Base-by-base conservation (phyloP, 2,329 filamentous ascomycete genomes). In the Ophiocordyceps camponoti-leonardi region DNA sequence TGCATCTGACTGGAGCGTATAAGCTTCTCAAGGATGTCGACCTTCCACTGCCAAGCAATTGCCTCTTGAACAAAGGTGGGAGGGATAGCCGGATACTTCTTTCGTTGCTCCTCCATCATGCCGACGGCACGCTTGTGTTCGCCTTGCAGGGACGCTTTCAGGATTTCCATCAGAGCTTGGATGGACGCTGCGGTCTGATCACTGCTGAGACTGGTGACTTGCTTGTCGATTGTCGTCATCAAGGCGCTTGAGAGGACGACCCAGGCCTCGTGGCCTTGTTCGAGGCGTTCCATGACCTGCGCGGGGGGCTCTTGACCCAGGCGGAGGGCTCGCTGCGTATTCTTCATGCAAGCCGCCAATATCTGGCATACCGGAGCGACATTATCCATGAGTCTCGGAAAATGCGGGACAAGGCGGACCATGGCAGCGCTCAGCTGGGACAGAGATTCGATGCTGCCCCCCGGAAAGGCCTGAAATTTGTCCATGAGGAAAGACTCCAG, bases 1-100 rank as follows among this genome's bases (percentile, higher is more conserved):
- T 94, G 86, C 86, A 96, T 94, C 55, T 90, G 85, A 33, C 84
- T 81, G 47, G 85, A 90, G 55, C 75, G 78, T 45, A 95, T 80
- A 52, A 90, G 78, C 52, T 77, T 81, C 53, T 77, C 77, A 44
- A 84, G 66, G 1, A 81, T 66, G 41, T 69, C 67, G 53, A 94
- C 79, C 44, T 77, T 80, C 81, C 84, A 93, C 46, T 78, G 71
- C 45, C 70, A 67, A 1, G 69, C 62, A 16, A 83, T 66, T 0
- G 79, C 66, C 10, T 74, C 71, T 1, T 66, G 55, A 1, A 66
- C 65, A 47, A 62, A 62, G 2, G 56, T 59, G 3, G 51, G 49
- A 8, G 63, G 54, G 22, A 73, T 58, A 10, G 62, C 49, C 0
- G 69, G 67, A 26, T 59, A 53, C 2, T 50, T 49, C 22, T 48